Percentiles rank a stretch among this genome's conserved stretches.
Conservation (phyloP, 192 early-diverging fungal genomes). For the Endogone sp. region DNA sequence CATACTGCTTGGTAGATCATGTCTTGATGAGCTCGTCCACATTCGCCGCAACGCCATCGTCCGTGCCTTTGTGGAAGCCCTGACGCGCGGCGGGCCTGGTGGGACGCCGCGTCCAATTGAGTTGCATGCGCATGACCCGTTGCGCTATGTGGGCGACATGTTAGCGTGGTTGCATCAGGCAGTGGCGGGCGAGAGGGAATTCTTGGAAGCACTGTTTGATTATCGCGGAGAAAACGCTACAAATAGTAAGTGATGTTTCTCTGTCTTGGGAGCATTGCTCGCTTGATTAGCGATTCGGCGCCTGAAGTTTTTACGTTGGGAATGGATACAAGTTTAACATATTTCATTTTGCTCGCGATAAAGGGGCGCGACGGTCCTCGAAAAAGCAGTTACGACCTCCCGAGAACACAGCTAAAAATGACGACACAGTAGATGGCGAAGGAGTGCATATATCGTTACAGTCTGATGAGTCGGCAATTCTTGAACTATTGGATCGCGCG, state of each 20-base stretch:
- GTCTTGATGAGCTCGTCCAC: constrained; percentile 69
- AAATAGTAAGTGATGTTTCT: neutral
- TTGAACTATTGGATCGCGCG: constrained; percentile 59
- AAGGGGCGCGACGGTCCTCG: neutral
- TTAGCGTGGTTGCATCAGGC: constrained; percentile 96
- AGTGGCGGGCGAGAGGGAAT: constrained; percentile 80
- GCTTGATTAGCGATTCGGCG: no score
- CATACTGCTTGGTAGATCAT: constrained; percentile 38
- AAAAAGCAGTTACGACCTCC: neutral
- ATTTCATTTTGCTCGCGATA: neutral
- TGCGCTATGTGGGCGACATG: constrained; percentile 94
- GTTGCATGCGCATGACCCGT: constrained; percentile 85
- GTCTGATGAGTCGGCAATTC: constrained; percentile 6
- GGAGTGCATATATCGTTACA: constrained; percentile 1
- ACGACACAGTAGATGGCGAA: neutral
- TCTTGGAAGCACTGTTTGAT: constrained; percentile 60
- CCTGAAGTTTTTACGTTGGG: no score
- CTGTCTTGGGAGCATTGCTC: no score
- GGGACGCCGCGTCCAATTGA: constrained; percentile 88
- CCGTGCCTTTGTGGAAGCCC: constrained; percentile 66
- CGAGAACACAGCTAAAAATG: neutral
- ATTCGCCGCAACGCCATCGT: constrained; percentile 63
- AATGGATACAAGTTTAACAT: no score
- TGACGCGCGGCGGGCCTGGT: constrained; percentile 71
- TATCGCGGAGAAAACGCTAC: constrained; percentile 19